phyloP scores from a whole-genome alignment of 768 basidiomycete genomes.

The Termitomyces sp. region DNA sequence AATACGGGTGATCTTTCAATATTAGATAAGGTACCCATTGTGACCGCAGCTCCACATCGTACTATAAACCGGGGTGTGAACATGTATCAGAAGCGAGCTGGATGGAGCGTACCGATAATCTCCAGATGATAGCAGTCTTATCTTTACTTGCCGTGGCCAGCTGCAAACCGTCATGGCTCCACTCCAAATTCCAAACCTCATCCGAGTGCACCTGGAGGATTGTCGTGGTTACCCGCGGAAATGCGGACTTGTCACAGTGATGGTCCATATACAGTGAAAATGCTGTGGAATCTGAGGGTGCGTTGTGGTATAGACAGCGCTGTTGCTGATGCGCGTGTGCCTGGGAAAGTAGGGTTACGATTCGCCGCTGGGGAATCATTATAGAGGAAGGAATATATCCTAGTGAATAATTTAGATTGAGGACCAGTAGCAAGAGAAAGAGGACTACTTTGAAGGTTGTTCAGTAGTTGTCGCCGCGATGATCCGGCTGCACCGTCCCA shows the following conservation, averaged over 20 bases:
- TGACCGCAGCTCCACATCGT: slow-evolving; percentile 23
- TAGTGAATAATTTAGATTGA: slow-evolving; percentile 25
- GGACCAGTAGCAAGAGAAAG: not conserved
- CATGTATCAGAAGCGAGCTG: slow-evolving; percentile 2
- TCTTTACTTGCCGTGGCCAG: slow-evolving; percentile 90
- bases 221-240: slow-evolving; percentile 83
- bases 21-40: slow-evolving; percentile 54
- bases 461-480: slow-evolving; percentile 74
- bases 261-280: slow-evolving; percentile 90
- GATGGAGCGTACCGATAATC: slow-evolving; percentile 58
- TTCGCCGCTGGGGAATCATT: slow-evolving; percentile 90
- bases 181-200: slow-evolving; percentile 94
- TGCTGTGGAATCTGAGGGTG: slow-evolving; percentile 44
- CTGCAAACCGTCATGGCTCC: slow-evolving; percentile 85
- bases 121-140: slow-evolving; percentile 86
- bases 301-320: slow-evolving; percentile 85
- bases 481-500: slow-evolving; percentile 88
- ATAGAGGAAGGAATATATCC: slow-evolving; percentile 86
- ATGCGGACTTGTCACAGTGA: slow-evolving; percentile 70
- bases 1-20: slow-evolving; percentile 71
- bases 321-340: slow-evolving; percentile 76
- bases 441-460: slow-evolving; percentile 72
- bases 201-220: slow-evolving; percentile 83
- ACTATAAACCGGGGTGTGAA: not conserved
- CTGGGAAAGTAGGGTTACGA: slow-evolving; percentile 81